A percentile compares a stretch with the other conserved stretches of the same genome.
phyloP scores from a whole-genome alignment of 805 yeast genomes.

The Hanseniaspora vineae region DNA sequence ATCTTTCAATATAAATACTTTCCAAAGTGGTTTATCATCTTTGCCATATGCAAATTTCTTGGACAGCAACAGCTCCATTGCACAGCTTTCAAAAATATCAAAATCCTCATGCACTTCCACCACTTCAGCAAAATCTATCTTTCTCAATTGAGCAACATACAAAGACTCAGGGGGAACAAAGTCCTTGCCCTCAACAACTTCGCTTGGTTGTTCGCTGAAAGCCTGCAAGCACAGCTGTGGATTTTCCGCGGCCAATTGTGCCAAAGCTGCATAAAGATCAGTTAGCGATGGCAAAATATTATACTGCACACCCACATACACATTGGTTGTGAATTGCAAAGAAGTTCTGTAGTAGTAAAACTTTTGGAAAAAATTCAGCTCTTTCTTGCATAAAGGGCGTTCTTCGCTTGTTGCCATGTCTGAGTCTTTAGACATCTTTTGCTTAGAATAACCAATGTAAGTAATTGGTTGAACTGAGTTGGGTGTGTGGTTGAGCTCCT shows the following conservation, averaged over 20 bases:
- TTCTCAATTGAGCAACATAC: neutral
- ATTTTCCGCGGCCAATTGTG: neutral
- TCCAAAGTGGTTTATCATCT: neutral
- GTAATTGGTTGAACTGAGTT: no score
- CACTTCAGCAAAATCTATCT: neutral
- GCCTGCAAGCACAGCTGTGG: neutral
- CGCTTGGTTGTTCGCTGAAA: neutral
- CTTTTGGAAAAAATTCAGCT: neutral
- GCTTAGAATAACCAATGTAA: no score
- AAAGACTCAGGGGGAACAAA: neutral
- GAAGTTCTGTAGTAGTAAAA: conserved; percentile 2
- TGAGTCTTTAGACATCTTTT: no score
- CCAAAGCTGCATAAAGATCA: neutral
- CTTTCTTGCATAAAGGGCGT: neutral
- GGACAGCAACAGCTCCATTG: neutral
- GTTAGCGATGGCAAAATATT: neutral
- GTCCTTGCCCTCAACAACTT: no score
- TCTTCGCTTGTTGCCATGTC: no score
- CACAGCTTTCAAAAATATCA: neutral
- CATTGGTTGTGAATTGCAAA: neutral
- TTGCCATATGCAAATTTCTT: neutral
- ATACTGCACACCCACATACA: neutral
- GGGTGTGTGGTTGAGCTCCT: no score
- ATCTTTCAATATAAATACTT: neutral
- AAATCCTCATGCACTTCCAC: neutral